A percentile compares a stretch with the other conserved stretches of the same genome.
Conservation (phyloP, 148 eudicot species). For the Pouteria glomerata region DNA sequence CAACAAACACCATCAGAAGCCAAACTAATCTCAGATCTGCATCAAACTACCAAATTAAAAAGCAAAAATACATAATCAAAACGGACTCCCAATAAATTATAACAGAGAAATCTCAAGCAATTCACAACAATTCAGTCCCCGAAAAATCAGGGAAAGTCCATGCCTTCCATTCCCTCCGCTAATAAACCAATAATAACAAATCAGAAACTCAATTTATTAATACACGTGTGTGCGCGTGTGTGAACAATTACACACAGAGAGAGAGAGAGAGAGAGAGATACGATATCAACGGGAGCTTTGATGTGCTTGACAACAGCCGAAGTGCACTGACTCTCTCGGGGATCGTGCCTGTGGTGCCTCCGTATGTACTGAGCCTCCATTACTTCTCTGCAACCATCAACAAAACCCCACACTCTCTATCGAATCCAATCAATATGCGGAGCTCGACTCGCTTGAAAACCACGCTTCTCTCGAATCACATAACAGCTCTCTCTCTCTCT, state of each 20-base stretch:
- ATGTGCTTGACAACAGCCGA: slow-evolving; percentile 57
- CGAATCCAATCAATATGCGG: neutral
- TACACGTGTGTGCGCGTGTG: neutral
- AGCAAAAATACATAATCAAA: neutral
- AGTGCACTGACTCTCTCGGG: slow-evolving; percentile 49
- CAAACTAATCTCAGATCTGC: neutral
- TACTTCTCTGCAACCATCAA: slow-evolving; percentile 5
- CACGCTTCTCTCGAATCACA: neutral
- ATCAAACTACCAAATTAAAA: neutral
- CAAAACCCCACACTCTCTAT: neutral
- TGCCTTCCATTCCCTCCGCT: neutral
- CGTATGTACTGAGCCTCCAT: slow-evolving; percentile 47
- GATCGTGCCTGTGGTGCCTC: slow-evolving; percentile 48
- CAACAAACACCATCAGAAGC: neutral
- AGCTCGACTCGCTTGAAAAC: neutral
- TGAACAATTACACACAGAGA: neutral
- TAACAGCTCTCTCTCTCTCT: neutral
- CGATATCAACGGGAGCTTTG: slow-evolving; percentile 68
- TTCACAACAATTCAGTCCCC: neutral
- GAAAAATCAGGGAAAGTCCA: too few relatives aligned
- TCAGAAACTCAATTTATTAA: neutral
- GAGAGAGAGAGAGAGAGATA: slow-evolving; percentile 15
- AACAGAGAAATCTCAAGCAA: neutral
- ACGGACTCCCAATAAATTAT: neutral
- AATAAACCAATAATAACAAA: neutral